Evolutionary conservation across 768 basidiomycete species (phyloP).

Genomic region (Hydnomerulius pinastri): DNA sequence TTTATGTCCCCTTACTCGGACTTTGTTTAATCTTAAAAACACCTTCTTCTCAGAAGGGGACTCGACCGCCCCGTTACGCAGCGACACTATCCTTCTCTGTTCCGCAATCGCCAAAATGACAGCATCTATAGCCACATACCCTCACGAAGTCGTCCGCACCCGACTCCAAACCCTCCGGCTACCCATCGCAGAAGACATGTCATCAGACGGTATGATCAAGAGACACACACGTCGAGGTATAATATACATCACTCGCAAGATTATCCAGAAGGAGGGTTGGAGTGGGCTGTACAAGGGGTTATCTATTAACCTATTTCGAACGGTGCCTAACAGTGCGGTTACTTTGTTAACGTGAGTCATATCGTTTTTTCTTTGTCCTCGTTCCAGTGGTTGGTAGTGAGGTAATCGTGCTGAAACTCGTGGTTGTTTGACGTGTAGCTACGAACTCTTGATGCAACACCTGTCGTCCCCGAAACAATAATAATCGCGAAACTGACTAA

Average conservation of each 20-base stretch:
- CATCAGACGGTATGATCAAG: conserved; percentile 64
- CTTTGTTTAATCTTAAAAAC: conserved; percentile 6
- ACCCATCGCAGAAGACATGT: conserved; percentile 58
- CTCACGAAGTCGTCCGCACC: conserved; percentile 99
- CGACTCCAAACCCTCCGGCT: conserved; percentile 85
- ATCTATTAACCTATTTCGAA: conserved; percentile 90
- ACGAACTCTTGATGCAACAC: conserved; percentile 36
- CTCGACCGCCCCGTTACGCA: conserved; percentile 29
- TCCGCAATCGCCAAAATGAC: conserved; percentile 96
- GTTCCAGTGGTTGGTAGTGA: too few species aligned
- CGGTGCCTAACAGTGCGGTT: conserved; percentile 94
- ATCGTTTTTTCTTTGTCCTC: too few species aligned
- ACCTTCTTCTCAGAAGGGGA: conserved; percentile 28
- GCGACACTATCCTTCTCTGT: conserved; percentile 75
- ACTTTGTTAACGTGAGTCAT: conserved; percentile 66
- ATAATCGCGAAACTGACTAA: conserved; percentile 1
- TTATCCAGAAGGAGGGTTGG: conserved; percentile 85
- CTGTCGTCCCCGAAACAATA: conserved; percentile 23
- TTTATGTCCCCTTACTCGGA: conserved; percentile 11
- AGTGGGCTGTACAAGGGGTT: conserved; percentile 89
- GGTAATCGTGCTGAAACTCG: too few species aligned
- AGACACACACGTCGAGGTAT: conserved; percentile 62
- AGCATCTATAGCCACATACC: conserved; percentile 93
- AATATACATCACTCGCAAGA: conserved; percentile 67
- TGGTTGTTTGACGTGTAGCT: conserved; percentile 18